Percentiles rank a stretch among this genome's conserved stretches.
phyloP scores from a whole-genome alignment of 176 grass and related monocot species.

The Zizania latifolia region DNA sequence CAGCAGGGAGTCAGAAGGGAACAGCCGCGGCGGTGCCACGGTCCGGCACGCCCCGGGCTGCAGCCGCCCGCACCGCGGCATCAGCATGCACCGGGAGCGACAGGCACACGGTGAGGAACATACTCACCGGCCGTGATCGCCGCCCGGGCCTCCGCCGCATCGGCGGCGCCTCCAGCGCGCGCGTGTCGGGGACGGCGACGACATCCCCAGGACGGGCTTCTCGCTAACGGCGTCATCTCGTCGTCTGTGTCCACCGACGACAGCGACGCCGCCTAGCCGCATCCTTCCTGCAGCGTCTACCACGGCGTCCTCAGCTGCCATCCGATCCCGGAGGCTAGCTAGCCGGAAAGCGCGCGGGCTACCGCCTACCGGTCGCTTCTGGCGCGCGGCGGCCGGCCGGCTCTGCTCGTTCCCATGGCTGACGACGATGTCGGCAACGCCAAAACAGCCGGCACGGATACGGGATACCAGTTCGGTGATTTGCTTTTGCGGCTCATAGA shows the following conservation, averaged over 20 bases:
- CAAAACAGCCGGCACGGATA: not conserved
- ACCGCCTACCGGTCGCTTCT: no score
- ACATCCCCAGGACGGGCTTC: not conserved
- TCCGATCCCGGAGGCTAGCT: not conserved
- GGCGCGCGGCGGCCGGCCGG: conserved; percentile 2
- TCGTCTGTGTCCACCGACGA: not conserved
- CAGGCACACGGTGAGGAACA: conserved; percentile 41
- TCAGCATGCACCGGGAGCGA: conserved; percentile 55
- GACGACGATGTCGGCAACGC: not conserved
- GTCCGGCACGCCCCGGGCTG: conserved; percentile 20
- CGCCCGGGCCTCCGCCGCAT: not conserved
- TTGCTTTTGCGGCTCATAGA: not conserved
- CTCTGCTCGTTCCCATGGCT: conserved; percentile 14
- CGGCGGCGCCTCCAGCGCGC: conserved; percentile 35
- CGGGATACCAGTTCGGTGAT: not conserved
- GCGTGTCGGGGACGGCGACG: not conserved
- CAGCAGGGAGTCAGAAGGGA: conserved; percentile 17
- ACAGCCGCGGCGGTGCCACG: not conserved
- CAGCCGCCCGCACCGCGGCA: conserved; percentile 27
- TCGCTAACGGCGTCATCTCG: not conserved
- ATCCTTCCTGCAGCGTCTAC: not conserved
- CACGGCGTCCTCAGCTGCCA: conserved; percentile 9
- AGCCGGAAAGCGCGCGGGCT: conserved; percentile 29
- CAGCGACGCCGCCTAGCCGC: conserved; percentile 12
- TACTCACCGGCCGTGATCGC: conserved; percentile 26